Base-by-base conservation (phyloP, 345 rosid genomes). In the Microthlaspi erraticum region DNA sequence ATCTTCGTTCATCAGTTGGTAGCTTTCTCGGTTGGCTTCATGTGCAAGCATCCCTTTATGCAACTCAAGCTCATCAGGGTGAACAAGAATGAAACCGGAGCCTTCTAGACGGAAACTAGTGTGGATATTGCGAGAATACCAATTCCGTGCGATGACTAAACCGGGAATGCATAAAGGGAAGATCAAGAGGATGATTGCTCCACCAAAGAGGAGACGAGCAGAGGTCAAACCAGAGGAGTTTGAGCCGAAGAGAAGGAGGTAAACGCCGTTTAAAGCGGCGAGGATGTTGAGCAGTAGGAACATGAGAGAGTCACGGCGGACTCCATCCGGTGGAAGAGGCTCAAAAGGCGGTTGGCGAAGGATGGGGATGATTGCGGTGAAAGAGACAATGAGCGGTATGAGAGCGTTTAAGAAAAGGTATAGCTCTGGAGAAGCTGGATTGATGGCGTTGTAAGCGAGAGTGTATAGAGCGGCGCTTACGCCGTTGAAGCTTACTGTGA, bases 401-500 rank as follows among this genome's bases (percentile, higher is more conserved):
- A 83, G 18, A 17, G 94, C 93, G 56, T 93, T 93, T 61, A 91
- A 78, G 36, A 91, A 81, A 67, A 93, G 98, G 68, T 93, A 93
- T 2, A 91, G 52, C 10, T 79, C 67, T 32, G 66, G 59, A 41
- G 91, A 84, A 7, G 87, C 56, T 14, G 96, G 78, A 66, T 77
- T 65, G 55, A 91, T 81, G 45, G 97, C 93, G 18, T 86, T 83
- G 73, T 81, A 88, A 26, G 90, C 90, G 7, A 93, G 90, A 20
- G 93, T 52, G 72, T 93, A 93, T 9, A 93, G 45, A 64, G 98
- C 96, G 2, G 98, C 98, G 52, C 91, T 93, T 20, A 93, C 94
- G 6, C 96, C 98, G 50, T 93, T 93, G 84, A 88, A 93, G 87
- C 96, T 82, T 2, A 93, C 86, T 14, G 98, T 93, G 10, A 93